These are phyloP conservation scores for Ophiostoma ips DNA, from an alignment of 2,329 filamentous ascomycete genomes.

Conservation along the genomic window DNA sequence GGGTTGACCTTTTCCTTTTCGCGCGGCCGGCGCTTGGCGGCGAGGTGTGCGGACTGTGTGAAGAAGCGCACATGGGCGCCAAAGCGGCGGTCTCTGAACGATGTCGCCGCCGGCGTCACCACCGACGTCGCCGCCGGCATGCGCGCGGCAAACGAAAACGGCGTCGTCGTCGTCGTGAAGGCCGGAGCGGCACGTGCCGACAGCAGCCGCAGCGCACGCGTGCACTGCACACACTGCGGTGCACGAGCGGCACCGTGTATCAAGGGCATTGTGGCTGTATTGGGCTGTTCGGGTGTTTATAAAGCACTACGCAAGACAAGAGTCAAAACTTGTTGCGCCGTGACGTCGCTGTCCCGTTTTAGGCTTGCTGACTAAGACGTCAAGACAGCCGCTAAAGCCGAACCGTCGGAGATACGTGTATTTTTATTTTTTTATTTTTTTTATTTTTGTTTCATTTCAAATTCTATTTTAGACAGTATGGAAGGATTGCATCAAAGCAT, in stretches of 20 bases:
- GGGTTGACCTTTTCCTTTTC: background rate
- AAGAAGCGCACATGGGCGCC: background rate
- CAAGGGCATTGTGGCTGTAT: background rate
- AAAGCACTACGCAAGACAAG: no score
- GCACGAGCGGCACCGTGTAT: background rate
- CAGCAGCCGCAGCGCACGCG: conserved; percentile 1
- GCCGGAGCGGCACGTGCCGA: background rate
- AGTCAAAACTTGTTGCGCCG: no score
- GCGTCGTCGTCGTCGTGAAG: background rate
- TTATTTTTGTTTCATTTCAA: no score
- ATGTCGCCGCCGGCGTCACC: background rate
- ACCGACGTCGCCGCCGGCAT: no score
- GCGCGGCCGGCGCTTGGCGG: background rate
- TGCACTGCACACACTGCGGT: conserved; percentile 1
- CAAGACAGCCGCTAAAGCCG: no score
- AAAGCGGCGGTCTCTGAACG: background rate
- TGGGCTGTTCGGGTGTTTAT: no score
- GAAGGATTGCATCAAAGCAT: no score
- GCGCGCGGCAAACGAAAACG: background rate
- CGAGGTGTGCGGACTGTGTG: background rate
- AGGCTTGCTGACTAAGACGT: no score
- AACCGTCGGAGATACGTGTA: no score
- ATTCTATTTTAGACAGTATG: no score
- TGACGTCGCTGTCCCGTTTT: no score
- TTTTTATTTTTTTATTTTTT: no score